Conservation (phyloP, 768 basidiomycete species). For the Boletellus emodensis region DNA sequence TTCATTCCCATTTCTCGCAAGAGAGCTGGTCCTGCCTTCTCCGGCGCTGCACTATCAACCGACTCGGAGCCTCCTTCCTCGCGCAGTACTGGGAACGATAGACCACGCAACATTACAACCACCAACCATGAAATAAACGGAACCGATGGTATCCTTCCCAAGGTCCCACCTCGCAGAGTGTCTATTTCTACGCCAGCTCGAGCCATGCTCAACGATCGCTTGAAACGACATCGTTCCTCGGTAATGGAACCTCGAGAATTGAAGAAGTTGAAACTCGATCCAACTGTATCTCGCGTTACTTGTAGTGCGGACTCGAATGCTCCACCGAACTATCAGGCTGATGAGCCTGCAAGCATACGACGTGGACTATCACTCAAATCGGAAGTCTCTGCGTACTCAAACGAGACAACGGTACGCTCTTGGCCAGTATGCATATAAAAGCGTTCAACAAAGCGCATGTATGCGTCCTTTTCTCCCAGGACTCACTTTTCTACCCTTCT, state of each 20-base stretch:
- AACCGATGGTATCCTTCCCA: neutral
- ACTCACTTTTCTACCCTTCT: conserved; percentile 4
- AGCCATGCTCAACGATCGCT: neutral
- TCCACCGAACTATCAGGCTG: conserved; percentile 21
- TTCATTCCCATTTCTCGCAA: neutral
- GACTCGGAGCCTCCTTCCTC: neutral
- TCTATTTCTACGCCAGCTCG: neutral
- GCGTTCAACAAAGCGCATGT: neutral
- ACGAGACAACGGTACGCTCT: conserved; percentile 6
- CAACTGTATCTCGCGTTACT: neutral
- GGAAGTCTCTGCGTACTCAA: conserved; percentile 14
- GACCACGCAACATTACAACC: neutral
- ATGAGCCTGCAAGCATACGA: conserved; percentile 38
- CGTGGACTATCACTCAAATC: conserved; percentile 39
- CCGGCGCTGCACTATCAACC: neutral
- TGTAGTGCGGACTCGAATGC: neutral
- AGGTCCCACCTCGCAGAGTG: neutral
- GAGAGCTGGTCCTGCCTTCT: neutral
- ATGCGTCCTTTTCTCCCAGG: conserved; percentile 8
- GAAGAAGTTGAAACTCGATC: conserved; percentile 21
- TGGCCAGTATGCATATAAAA: neutral
- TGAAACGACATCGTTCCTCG: conserved; percentile 17
- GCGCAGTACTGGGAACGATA: neutral
- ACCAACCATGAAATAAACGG: neutral
- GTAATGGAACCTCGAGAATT: neutral